phyloP scores from a whole-genome alignment of 768 basidiomycete species.

The Amanita muscaria region DNA sequence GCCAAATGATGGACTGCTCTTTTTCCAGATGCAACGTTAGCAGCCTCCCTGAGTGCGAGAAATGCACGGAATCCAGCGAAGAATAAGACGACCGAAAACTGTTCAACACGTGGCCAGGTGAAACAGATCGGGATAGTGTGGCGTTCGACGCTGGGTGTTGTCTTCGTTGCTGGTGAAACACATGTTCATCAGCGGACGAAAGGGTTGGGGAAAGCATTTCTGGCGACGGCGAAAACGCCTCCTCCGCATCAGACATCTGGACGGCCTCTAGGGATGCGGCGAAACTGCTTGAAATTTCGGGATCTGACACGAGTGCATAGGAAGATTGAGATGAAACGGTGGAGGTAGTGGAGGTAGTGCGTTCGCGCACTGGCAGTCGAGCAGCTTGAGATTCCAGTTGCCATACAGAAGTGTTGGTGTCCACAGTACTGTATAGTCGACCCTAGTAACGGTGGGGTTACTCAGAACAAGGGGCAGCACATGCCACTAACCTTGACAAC shows the following conservation, averaged over 20 bases:
- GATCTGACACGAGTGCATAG: conserved; percentile 76
- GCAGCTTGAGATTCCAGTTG: conserved; percentile 65
- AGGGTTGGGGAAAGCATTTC: conserved; percentile 54
- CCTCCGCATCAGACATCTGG: conserved; percentile 65
- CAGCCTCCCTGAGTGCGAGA: conserved; percentile 51
- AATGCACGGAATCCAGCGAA: conserved; percentile 64
- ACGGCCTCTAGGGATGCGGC: conserved; percentile 74
- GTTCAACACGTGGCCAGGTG: conserved; percentile 45
- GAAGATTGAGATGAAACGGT: conserved; percentile 75
- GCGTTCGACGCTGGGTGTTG: conserved; percentile 22
- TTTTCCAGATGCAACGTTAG: conserved; percentile 78
- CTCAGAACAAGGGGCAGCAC: neutral
- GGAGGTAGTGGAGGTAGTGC: conserved; percentile 68
- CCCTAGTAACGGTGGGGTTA: conserved; percentile 36
- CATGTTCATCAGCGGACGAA: conserved; percentile 47
- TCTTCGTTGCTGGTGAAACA: conserved; percentile 21
- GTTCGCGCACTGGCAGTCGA: conserved; percentile 50
- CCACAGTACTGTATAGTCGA: conserved; percentile 61
- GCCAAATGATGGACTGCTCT: conserved; percentile 74
- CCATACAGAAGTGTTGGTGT: conserved; percentile 63
- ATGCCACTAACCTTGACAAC: conserved; percentile 56
- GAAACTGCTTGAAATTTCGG: conserved; percentile 78
- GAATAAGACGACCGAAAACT: conserved; percentile 68
- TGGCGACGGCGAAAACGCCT: conserved; percentile 43
- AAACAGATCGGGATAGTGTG: conserved; percentile 42